Evolutionary conservation across 148 eudicot species (phyloP), one percentile per base, ranked within the genome.

Genomic region (Vaccinium macrocarpon): DNA sequence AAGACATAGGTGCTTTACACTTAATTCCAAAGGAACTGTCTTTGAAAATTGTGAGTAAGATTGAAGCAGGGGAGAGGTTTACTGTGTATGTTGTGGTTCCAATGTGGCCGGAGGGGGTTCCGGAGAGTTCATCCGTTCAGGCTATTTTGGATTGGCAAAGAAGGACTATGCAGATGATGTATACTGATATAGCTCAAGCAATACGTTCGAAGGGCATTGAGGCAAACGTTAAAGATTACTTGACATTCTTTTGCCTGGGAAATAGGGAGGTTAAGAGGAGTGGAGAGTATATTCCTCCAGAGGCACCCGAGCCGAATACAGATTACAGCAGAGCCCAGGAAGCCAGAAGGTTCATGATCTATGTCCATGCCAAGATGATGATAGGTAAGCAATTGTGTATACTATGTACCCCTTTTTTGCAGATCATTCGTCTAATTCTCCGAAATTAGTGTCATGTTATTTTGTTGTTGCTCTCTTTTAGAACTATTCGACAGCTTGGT

Each of bases 131-230:
- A 0, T 85, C 93, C 1, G 91, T 88, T 13, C 91, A 91, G 83
- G 93, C 93, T 0, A 89, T 91, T 29, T 82, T 91, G 48, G 90
- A 91, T 75, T 91, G 93, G 93, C 93, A 91, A n/a, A 91, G 87
- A 75, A 84, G 91, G 79, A 91, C 93, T 15, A 84, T 91, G 90
- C 90, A 89, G 79, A 91, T 89, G 93, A 91, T 91, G 93, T 91
- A 91, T 57, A 86, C 89, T 21, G 91, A 91, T 64, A 76, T 91
- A 1, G 85, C 87, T 79, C 88, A 88, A 51, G 91, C 90, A 18
- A 85, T 91, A 12, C 85, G 81, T 59, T 88, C 87, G 29, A 88
- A 91, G 16, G 91, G 93, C 53, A 64, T 86, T 12, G 84, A 85
- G 64, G 91, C 89, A 48, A 66, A 85, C 71, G 91, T 89, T 0